Evolutionary conservation across 371 early-diverging fungal species (phyloP).

Genomic region (Entomophthora muscae): DNA sequence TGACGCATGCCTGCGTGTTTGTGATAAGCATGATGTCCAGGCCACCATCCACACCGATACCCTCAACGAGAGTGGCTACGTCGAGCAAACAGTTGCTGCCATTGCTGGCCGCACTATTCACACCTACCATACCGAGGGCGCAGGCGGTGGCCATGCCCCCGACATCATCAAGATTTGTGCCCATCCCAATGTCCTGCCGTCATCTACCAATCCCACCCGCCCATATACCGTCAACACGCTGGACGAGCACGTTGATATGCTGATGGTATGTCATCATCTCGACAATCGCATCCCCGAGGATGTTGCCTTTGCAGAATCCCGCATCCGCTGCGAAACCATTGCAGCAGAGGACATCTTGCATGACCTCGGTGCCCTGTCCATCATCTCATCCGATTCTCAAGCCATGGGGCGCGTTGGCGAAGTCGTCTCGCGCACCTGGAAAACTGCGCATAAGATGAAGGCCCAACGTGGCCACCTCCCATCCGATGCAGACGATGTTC

Average conservation of each 20-base stretch:
- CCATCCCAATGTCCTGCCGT: conserved; percentile 66
- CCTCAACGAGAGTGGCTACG: conserved; percentile 85
- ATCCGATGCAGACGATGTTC: conserved; percentile 16
- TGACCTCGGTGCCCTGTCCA: conserved; percentile 78
- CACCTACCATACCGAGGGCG: conserved; percentile 89
- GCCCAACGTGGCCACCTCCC: conserved; percentile 46
- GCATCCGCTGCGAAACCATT: conserved; percentile 90
- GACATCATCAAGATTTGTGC: conserved; percentile 73
- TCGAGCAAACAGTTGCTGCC: conserved; percentile 69
- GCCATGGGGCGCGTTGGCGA: conserved; percentile 94
- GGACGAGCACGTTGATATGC: conserved; percentile 93
- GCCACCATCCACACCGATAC: conserved; percentile 79
- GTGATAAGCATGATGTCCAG: conserved; percentile 80
- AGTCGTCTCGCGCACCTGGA: conserved; percentile 79
- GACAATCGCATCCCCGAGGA: conserved; percentile 83
- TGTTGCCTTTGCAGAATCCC: conserved; percentile 84
- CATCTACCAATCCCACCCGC: conserved; percentile 85
- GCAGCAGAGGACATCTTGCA: conserved; percentile 85
- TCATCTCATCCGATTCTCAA: conserved; percentile 78
- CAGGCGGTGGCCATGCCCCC: conserved; percentile 90
- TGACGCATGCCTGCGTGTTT: conserved; percentile 62
- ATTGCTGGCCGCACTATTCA: conserved; percentile 82
- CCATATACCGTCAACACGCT: conserved; percentile 82
- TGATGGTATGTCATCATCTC: conserved; percentile 95
- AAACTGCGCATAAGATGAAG: conserved; percentile 86